Evolutionary conservation across 176 grass and related monocot species (phyloP).

Genomic region (Cocos nucifera): DNA sequence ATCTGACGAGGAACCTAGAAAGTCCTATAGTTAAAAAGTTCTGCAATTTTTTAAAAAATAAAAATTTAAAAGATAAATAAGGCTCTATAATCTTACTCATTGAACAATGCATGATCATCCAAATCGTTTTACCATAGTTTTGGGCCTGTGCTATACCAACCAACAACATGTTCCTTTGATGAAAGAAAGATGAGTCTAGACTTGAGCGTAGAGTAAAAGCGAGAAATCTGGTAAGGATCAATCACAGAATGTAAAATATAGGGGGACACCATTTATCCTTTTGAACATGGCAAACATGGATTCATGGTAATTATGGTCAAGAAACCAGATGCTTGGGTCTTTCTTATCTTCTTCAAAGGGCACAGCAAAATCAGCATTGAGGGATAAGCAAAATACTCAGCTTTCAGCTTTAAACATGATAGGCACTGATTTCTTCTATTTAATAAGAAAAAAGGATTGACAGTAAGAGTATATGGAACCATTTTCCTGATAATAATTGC

Average conservation of each 20-base stretch:
- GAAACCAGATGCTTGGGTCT: constrained; percentile 96
- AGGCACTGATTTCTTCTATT: too few relatives aligned
- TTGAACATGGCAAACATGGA: constrained; percentile 98
- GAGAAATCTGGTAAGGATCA: too few relatives aligned
- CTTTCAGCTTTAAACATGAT: too few relatives aligned
- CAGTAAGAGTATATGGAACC: too few relatives aligned
- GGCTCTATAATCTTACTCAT: constrained; percentile 44
- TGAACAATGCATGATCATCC: constrained; percentile 83
- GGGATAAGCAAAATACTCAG: too few relatives aligned
- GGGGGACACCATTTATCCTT: constrained; percentile 76
- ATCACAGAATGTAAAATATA: neutral
- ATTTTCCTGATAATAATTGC: too few relatives aligned
- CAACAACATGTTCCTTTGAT: constrained; percentile 98
- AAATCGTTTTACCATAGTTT: constrained; percentile 92
- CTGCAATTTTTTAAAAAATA: too few relatives aligned
- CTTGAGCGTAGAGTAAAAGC: too few relatives aligned
- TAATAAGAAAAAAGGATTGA: too few relatives aligned
- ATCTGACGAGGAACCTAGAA: too few relatives aligned
- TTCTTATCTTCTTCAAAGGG: constrained; percentile 96
- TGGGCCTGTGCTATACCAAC: constrained; percentile 99
- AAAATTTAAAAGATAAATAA: neutral
- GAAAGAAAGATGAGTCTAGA: neutral
- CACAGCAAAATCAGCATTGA: constrained; percentile 35
- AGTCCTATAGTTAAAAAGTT: neutral
- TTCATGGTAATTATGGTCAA: constrained; percentile 96